These are phyloP conservation scores for Trifolium fragiferum DNA, from an alignment of 306 rosid species.

Conservation along the genomic window DNA sequence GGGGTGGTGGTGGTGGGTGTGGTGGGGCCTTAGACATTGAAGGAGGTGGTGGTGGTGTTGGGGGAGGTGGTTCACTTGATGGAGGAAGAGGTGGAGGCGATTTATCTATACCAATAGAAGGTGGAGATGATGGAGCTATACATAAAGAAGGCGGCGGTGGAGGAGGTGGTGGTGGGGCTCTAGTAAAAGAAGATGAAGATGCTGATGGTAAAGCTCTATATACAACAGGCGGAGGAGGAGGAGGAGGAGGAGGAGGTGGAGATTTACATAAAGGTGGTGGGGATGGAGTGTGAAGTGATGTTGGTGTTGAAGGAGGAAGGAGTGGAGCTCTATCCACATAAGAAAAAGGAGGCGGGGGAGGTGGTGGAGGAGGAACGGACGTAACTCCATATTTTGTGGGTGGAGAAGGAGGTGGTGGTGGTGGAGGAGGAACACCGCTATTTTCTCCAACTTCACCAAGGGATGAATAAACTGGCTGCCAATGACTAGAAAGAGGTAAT, in stretches of 20 bases:
- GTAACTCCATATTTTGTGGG: constrained; percentile 31
- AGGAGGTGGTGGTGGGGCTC: constrained; percentile 39
- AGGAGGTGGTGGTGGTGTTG: constrained; percentile 36
- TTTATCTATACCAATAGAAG: constrained; percentile 24
- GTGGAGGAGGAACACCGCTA: constrained; percentile 17
- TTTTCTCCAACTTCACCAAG: constrained; percentile 19
- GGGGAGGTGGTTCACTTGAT: not conserved
- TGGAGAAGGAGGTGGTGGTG: constrained; percentile 1
- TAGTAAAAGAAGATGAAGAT: constrained; percentile 10
- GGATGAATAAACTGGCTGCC: constrained; percentile 46
- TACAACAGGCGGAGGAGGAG: constrained; percentile 48
- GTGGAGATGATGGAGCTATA: constrained; percentile 17
- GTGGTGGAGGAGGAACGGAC: constrained; percentile 7
- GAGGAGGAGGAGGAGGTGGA: constrained; percentile 42
- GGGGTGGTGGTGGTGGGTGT: too few relatives aligned
- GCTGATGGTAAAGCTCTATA: constrained; percentile 42
- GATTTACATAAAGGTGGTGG: constrained; percentile 26
- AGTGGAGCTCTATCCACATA: constrained; percentile 31
- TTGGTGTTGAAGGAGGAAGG: constrained; percentile 37
- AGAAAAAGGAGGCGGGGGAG: constrained; percentile 34
- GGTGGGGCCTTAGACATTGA: constrained; percentile 3
- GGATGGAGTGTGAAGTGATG: constrained; percentile 42
- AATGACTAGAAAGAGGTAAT: constrained; percentile 42
- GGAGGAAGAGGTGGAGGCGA: constrained; percentile 38
- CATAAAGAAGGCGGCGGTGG: constrained; percentile 35